Evolutionary conservation across 1,284 basidiomycete genomes (phyloP).

Genomic region (Cutaneotrichosporon cyanovorans): DNA sequence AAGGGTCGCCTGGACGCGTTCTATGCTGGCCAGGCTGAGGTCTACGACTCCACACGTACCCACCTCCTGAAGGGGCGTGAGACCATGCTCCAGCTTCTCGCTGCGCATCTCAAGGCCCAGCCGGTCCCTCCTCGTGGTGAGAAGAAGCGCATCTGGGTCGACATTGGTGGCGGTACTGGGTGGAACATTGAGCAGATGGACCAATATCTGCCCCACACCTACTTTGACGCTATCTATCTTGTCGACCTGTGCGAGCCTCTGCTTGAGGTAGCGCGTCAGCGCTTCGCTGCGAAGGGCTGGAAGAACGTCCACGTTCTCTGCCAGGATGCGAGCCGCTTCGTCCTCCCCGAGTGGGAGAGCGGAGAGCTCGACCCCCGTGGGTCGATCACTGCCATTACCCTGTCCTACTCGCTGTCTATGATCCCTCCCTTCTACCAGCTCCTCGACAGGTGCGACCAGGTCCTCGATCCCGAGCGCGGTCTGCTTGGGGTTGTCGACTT

Average conservation of each 20-base stretch:
- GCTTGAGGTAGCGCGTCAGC: conserved; percentile 61
- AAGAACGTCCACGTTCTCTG: conserved; percentile 66
- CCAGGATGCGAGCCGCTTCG: conserved; percentile 66
- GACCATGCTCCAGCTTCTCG: conserved; percentile 62
- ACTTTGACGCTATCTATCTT: conserved; percentile 66
- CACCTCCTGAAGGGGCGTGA: conserved; percentile 60
- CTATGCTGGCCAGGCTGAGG: conserved; percentile 61
- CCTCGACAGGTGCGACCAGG: conserved; percentile 62
- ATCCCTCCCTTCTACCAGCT: conserved; percentile 65
- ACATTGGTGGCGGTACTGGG: conserved; percentile 74
- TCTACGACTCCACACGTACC: conserved; percentile 60
- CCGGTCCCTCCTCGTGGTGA: conserved; percentile 20
- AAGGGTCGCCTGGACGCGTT: conserved; percentile 50
- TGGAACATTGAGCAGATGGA: conserved; percentile 77
- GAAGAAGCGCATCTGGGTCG: conserved; percentile 59
- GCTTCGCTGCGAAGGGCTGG: conserved; percentile 64
- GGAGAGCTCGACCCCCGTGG: conserved; percentile 52
- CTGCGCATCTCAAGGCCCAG: conserved; percentile 57
- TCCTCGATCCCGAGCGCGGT: conserved; percentile 60
- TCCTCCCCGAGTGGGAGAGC: conserved; percentile 56
- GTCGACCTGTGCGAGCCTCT: conserved; percentile 69
- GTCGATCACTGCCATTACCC: conserved; percentile 56
- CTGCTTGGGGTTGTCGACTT: conserved; percentile 70
- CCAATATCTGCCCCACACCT: conserved; percentile 57
- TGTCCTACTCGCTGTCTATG: conserved; percentile 69